Percentiles rank a stretch among this genome's conserved stretches.
These are phyloP conservation scores for Podaxis sp. DNA, from an alignment of 768 basidiomycete genomes.

Conservation along the genomic window DNA sequence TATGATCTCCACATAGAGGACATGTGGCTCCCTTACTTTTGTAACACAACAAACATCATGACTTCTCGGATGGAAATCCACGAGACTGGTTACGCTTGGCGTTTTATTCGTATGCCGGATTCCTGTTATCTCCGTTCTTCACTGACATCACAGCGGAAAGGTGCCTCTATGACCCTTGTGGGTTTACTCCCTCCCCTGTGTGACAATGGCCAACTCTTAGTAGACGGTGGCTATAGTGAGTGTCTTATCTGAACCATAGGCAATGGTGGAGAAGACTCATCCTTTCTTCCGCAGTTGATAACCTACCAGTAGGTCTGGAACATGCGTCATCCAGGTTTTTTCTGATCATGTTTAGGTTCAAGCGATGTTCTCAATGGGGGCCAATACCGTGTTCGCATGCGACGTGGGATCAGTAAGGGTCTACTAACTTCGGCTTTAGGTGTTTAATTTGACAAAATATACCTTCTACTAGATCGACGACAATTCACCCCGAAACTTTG, in stretches of 20 bases:
- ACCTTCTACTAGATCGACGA: constrained; percentile 69
- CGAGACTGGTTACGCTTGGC: constrained; percentile 98
- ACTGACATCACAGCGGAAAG: constrained; percentile 31
- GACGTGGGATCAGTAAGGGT: constrained; percentile 84
- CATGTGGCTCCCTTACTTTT: constrained; percentile 99
- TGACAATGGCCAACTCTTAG: constrained; percentile 90
- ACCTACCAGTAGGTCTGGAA: constrained; percentile 66
- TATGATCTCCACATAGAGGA: constrained; percentile 95
- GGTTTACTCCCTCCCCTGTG: constrained; percentile 93
- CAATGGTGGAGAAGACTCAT: background rate
- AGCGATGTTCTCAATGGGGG: constrained; percentile 90
- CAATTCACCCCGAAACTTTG: constrained; percentile 91
- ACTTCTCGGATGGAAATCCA: constrained; percentile 97
- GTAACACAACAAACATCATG: constrained; percentile 96
- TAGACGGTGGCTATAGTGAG: constrained; percentile 87
- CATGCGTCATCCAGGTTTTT: background rate
- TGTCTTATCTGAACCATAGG: constrained; percentile 10
- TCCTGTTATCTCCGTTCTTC: background rate
- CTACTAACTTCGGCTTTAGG: background rate
- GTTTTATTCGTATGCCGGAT: constrained; percentile 68
- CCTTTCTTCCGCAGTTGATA: constrained; percentile 60
- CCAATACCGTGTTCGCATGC: constrained; percentile 85
- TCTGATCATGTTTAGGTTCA: constrained; percentile 57
- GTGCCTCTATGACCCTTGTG: constrained; percentile 96
- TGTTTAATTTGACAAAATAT: background rate